A percentile compares a stretch with the other conserved stretches of the same genome.
Conservation (phyloP, 208 protist species). For the Trypanosoma caninum region DNA sequence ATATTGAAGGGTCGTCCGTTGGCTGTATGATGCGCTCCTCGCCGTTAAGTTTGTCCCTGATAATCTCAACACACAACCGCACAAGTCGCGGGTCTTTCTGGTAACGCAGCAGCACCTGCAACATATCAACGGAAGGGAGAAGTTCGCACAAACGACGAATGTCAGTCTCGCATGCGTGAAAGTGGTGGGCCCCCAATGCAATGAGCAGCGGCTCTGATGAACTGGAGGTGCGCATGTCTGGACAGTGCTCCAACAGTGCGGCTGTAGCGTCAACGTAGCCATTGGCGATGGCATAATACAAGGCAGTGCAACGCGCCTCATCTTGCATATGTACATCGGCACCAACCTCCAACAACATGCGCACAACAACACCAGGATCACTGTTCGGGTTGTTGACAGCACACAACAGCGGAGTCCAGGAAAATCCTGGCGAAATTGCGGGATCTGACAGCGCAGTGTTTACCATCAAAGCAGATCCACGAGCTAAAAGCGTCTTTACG, state of each 20-base stretch:
- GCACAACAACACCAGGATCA: slow-evolving; percentile 72
- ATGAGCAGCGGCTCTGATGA: slow-evolving; percentile 64
- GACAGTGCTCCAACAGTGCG: slow-evolving; percentile 55
- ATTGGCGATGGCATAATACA: slow-evolving; percentile 91
- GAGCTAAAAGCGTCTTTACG: slow-evolving; percentile 69
- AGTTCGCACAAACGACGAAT: slow-evolving; percentile 59
- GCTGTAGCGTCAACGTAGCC: slow-evolving; percentile 59
- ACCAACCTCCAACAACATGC: slow-evolving; percentile 55
- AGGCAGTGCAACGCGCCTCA: slow-evolving; percentile 71
- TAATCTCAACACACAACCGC: slow-evolving; percentile 49
- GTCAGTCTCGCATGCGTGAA: slow-evolving; percentile 61
- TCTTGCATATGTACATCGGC: slow-evolving; percentile 68
- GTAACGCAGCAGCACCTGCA: slow-evolving; percentile 47
- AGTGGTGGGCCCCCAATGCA: slow-evolving; percentile 72
- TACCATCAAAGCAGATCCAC: slow-evolving; percentile 70
- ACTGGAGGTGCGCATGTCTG: slow-evolving; percentile 46
- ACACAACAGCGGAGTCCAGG: slow-evolving; percentile 85
- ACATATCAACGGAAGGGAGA: slow-evolving; percentile 48
- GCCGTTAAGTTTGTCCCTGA: slow-evolving; percentile 62
- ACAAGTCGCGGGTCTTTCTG: slow-evolving; percentile 40
- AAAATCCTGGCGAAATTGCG: slow-evolving; percentile 41
- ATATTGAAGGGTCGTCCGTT: slow-evolving; percentile 17
- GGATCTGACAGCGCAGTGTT: slow-evolving; percentile 70
- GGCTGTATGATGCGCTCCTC: slow-evolving; percentile 20
- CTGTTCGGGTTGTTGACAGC: slow-evolving; percentile 87